Evolutionary conservation across 2,329 filamentous ascomycete species (phyloP).

Genomic region (Xylaria sp.): DNA sequence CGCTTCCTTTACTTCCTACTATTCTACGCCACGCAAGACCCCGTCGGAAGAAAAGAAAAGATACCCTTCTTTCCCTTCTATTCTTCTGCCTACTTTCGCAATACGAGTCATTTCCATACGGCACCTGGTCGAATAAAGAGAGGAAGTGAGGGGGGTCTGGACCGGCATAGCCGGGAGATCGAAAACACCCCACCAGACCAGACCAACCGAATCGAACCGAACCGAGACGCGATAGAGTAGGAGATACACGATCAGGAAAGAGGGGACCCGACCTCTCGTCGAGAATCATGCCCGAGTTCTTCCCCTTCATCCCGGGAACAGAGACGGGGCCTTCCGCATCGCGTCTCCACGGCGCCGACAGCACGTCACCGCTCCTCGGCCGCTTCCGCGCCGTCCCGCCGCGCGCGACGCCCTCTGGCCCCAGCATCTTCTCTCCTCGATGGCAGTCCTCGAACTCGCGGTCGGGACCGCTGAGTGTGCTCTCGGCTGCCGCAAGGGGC

Average conservation of each 20-base stretch:
- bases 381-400: constrained; percentile 69
- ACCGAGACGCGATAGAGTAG: background rate
- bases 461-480: constrained; percentile 52
- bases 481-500: constrained; percentile 56
- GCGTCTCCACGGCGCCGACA: constrained; percentile 57
- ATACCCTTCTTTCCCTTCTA: background rate
- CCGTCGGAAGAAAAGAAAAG: no score
- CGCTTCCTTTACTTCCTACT: no score
- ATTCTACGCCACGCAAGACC: background rate
- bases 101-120: background rate
- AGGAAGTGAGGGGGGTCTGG: constrained; percentile 6
- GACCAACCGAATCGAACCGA: background rate
- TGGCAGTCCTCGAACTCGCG: constrained; percentile 28
- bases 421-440: constrained; percentile 36
- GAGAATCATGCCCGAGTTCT: constrained; percentile 69
- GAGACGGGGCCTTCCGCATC: constrained; percentile 60
- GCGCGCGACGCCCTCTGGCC: constrained; percentile 34
- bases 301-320: constrained; percentile 73
- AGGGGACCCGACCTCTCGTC: background rate
- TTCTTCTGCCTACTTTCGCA: background rate
- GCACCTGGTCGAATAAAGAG: no score
- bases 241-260: background rate
- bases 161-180: constrained; percentile 24
- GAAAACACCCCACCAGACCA: background rate
- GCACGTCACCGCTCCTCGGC: constrained; percentile 70